These are phyloP conservation scores for Lachancea lanzarotensis DNA, from an alignment of 805 yeast genomes.

Conservation along the genomic window DNA sequence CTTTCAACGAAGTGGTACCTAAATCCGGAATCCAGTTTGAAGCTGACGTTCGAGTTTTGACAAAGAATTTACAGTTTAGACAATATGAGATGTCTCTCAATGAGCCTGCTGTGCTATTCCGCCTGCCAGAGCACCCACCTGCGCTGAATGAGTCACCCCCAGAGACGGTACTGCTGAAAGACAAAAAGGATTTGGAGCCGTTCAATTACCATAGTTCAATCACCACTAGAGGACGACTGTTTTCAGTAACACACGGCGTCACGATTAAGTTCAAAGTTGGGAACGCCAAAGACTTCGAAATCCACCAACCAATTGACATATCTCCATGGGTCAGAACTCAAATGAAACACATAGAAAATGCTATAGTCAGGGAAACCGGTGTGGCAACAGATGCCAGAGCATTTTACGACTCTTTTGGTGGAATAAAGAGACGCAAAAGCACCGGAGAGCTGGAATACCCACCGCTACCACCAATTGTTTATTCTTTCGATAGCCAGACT, in stretches of 20 bases:
- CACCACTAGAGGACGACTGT: conserved; percentile 46
- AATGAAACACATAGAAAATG: conserved; percentile 43
- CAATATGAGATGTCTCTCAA: conserved; percentile 30
- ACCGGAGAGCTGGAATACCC: conserved; percentile 34
- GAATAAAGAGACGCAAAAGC: conserved; percentile 28
- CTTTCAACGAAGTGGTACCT: conserved; percentile 25
- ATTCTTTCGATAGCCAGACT: conserved; percentile 19
- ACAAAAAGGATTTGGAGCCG: conserved; percentile 28
- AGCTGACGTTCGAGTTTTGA: conserved; percentile 21
- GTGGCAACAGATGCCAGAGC: conserved; percentile 34
- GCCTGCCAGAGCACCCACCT: conserved; percentile 14
- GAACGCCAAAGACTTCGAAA: conserved; percentile 44
- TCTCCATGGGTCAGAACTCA: conserved; percentile 46
- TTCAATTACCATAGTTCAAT: conserved; percentile 42
- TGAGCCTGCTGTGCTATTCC: conserved; percentile 24
- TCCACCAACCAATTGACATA: conserved; percentile 46
- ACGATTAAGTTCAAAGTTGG: conserved; percentile 42
- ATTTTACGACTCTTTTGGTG: conserved; percentile 33
- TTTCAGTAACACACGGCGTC: conserved; percentile 46
- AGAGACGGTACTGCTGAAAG: conserved; percentile 27
- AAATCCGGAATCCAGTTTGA: conserved; percentile 25
- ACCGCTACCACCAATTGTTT: conserved; percentile 30
- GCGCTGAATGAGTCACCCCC: conserved; percentile 7
- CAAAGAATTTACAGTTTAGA: conserved; percentile 26
- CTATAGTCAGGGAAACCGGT: conserved; percentile 50